phyloP scores from a whole-genome alignment of 768 basidiomycete species.

The Tephrocybe sp. region DNA sequence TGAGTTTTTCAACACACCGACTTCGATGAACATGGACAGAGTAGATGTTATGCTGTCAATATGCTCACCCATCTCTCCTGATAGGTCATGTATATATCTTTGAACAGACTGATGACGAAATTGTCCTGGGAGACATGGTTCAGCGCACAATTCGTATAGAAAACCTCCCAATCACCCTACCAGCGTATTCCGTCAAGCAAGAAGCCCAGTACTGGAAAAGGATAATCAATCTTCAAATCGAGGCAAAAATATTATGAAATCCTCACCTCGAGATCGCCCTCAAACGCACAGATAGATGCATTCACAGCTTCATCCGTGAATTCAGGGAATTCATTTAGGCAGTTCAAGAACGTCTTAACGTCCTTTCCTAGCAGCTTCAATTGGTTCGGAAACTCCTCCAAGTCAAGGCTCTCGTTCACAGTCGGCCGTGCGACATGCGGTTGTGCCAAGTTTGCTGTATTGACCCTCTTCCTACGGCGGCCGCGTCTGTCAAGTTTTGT shows the following conservation, averaged over 20 bases:
- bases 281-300: conserved; percentile 63
- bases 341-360: conserved; percentile 65
- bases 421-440: conserved; percentile 54
- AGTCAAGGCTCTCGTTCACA: conserved; percentile 57
- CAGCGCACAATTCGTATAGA: not conserved
- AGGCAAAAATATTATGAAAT: not conserved
- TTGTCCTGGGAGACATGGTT: conserved; percentile 46
- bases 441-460: conserved; percentile 35
- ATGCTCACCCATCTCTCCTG: conserved; percentile 76
- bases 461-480: conserved; percentile 28
- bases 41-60: conserved; percentile 67
- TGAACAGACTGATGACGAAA: conserved; percentile 73
- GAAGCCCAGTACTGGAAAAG: conserved; percentile 69
- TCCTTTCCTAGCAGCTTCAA: conserved; percentile 63
- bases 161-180: conserved; percentile 29
- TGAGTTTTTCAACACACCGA: conserved; percentile 48
- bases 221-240: conserved; percentile 4
- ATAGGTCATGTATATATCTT: conserved; percentile 71
- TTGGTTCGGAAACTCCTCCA: conserved; percentile 67
- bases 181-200: conserved; percentile 63
- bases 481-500: conserved; percentile 25
- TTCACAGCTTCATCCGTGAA: conserved; percentile 74
- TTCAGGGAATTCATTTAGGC: conserved; percentile 78
- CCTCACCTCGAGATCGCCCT: conserved; percentile 66
- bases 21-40: conserved; percentile 74